phyloP scores from a whole-genome alignment of 1,284 basidiomycete genomes.

The Cutaneotrichosporon sp. region DNA sequence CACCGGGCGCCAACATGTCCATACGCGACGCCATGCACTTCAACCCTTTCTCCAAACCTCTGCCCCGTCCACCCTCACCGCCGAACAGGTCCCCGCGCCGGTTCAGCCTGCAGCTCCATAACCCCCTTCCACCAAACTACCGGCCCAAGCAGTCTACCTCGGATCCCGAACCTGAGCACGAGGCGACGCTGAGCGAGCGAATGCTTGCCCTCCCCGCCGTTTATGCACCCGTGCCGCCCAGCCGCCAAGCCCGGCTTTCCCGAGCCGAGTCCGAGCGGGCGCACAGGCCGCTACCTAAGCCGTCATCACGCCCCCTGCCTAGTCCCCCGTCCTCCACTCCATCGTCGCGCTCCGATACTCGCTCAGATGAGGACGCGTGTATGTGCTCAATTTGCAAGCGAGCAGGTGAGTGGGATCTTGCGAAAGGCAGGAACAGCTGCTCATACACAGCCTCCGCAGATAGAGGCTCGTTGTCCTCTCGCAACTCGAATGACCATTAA shows the following conservation, averaged over 20 bases:
- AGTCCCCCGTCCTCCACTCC: too few species aligned
- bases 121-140: background rate
- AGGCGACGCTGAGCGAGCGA: too few species aligned
- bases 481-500: too few species aligned
- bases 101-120: conserved; percentile 1
- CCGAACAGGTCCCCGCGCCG: background rate
- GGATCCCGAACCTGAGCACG: background rate
- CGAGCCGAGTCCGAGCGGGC: too few species aligned
- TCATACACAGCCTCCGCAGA: background rate
- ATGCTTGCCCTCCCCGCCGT: too few species aligned
- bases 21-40: background rate
- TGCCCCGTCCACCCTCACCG: background rate
- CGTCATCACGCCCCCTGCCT: background rate
- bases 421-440: background rate
- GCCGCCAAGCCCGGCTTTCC: too few species aligned
- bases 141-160: background rate
- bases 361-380: background rate
- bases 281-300: too few species aligned
- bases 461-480: too few species aligned
- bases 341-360: too few species aligned
- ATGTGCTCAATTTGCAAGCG: background rate
- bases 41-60: background rate
- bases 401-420: background rate
- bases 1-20: too few species aligned
- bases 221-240: too few species aligned